phyloP scores from a whole-genome alignment of 768 basidiomycete genomes.

The Boletus pseudo-olivaceus region DNA sequence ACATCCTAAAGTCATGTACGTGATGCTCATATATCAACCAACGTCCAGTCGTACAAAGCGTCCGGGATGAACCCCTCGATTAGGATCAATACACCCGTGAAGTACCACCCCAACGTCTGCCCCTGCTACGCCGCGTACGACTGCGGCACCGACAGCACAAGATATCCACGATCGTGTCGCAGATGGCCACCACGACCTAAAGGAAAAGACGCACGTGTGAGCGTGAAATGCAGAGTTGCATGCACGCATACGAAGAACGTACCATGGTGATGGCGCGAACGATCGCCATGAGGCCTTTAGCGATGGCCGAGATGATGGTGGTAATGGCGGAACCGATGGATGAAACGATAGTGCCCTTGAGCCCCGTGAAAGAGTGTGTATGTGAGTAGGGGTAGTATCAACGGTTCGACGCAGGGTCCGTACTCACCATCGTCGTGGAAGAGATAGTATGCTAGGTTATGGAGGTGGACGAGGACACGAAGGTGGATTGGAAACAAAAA shows the following conservation, averaged over 20 bases:
- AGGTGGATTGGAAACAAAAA: background rate
- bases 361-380: background rate
- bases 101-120: background rate
- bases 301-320: slow-evolving; percentile 57
- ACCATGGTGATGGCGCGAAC: slow-evolving; percentile 59
- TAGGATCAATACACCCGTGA: background rate
- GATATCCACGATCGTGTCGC: slow-evolving; percentile 54
- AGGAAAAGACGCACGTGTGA: background rate
- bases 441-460: too few species aligned
- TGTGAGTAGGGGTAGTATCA: background rate
- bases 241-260: slow-evolving; percentile 19
- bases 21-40: background rate
- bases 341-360: slow-evolving; percentile 59
- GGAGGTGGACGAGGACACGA: too few species aligned
- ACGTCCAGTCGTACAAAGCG: too few species aligned
- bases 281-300: slow-evolving; percentile 47
- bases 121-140: slow-evolving; percentile 10
- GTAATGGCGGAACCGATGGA: slow-evolving; percentile 60
- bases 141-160: slow-evolving; percentile 40
- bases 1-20: too few species aligned
- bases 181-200: slow-evolving; percentile 63
- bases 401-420: background rate
- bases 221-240: too few species aligned
- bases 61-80: background rate
- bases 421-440: slow-evolving; percentile 6